Conservation (phyloP, 2,329 filamentous ascomycete genomes). For the Akanthomyces lecanii region DNA sequence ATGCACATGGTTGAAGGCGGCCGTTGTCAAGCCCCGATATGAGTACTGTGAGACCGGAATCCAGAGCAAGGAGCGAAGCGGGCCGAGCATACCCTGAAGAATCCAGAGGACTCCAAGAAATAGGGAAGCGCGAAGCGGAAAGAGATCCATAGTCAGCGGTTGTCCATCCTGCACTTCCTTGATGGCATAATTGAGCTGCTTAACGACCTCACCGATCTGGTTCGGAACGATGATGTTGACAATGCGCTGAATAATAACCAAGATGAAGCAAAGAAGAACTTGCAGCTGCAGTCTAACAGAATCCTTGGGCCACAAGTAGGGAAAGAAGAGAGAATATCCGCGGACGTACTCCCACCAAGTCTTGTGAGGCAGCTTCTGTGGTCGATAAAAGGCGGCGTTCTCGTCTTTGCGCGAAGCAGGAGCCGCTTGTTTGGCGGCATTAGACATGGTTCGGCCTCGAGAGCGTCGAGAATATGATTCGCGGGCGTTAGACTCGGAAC, state of each 20-base stretch:
- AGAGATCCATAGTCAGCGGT: constrained; percentile 31
- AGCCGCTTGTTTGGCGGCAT: constrained; percentile 31
- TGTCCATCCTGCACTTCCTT: constrained; percentile 43
- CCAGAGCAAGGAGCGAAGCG: constrained; percentile 79
- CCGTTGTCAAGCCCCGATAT: constrained; percentile 88
- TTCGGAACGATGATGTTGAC: constrained; percentile 84
- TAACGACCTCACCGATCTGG: constrained; percentile 76
- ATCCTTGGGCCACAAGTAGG: constrained; percentile 92
- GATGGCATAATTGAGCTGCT: constrained; percentile 56
- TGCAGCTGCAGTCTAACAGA: constrained; percentile 67
- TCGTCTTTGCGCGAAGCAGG: constrained; percentile 48
- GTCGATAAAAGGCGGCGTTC: constrained; percentile 80
- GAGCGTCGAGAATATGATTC: constrained; percentile 28
- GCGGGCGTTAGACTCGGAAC: constrained; percentile 15
- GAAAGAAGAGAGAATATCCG: constrained; percentile 91
- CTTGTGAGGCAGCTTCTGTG: constrained; percentile 76
- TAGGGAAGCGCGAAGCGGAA: constrained; percentile 33
- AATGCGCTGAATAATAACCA: constrained; percentile 74
- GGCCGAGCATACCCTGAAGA: constrained; percentile 84
- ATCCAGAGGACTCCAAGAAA: constrained; percentile 66
- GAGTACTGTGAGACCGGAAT: constrained; percentile 97
- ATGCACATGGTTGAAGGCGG: constrained; percentile 96
- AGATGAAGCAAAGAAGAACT: constrained; percentile 74
- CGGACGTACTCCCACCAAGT: constrained; percentile 96
- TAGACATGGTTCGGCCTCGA: constrained; percentile 35